phyloP scores from a whole-genome alignment of 1,139 yeast species.

The Hemisphaericaspora xylanilytica region DNA sequence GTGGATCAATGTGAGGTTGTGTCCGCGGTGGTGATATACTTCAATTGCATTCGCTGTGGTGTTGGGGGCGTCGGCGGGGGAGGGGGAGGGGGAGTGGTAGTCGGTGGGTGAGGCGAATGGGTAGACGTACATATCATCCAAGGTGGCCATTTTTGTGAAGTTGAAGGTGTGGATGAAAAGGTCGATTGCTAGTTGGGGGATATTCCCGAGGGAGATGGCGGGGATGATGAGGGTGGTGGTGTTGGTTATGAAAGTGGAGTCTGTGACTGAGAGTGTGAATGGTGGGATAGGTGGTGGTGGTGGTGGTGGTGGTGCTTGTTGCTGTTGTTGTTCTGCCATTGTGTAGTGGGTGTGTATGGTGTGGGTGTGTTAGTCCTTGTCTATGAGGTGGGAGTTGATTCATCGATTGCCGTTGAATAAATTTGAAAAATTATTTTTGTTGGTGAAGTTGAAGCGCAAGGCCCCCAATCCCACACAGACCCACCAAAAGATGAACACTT shows the following conservation, averaged over 20 bases:
- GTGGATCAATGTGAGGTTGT: slow-evolving; percentile 59
- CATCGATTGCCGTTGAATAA: no score
- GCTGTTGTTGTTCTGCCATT: no score
- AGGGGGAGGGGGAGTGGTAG: slow-evolving; percentile 12
- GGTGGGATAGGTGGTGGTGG: neutral
- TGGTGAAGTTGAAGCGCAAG: no score
- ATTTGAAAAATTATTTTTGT: no score
- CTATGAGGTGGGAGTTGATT: no score
- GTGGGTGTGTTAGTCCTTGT: no score
- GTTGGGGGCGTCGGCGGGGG: slow-evolving; percentile 6
- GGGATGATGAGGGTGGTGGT: slow-evolving; percentile 57
- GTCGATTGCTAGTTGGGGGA: slow-evolving; percentile 82
- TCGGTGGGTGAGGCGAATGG: slow-evolving; percentile 88
- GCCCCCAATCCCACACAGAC: no score
- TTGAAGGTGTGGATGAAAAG: slow-evolving; percentile 63
- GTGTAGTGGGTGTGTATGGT: no score
- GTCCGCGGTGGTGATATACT: slow-evolving; percentile 41
- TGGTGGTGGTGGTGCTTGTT: neutral
- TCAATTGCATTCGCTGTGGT: slow-evolving; percentile 61
- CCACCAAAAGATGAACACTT: no score
- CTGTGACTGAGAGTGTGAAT: neutral
- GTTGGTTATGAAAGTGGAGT: slow-evolving; percentile 9
- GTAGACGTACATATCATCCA: slow-evolving; percentile 62
- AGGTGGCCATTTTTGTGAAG: slow-evolving; percentile 48
- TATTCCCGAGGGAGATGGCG: slow-evolving; percentile 81